Evolutionary conservation across 306 rosid genomes (phyloP), one percentile per base, ranked within the genome.

Genomic region (Pueraria montana): DNA sequence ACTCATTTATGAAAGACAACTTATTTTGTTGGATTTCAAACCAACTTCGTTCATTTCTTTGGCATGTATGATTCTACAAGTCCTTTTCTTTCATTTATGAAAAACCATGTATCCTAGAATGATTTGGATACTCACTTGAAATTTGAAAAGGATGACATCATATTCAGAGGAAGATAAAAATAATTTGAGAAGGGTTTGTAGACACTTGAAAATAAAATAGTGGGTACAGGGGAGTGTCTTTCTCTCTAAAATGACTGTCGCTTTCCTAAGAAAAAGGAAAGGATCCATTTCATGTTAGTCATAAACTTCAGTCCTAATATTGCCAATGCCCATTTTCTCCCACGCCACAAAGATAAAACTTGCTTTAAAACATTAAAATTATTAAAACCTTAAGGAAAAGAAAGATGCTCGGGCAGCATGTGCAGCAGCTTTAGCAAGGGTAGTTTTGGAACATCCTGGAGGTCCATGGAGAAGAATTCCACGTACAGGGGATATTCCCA

Each of bases 391-490:
- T 88, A 96, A 91, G 76, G 98, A 92, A 86, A 93, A 92, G 88
- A 96, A 92, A 9, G 97, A 92, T 71, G 97, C 96, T 82, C 92
- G 94, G 77, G 99, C 91, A 74, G 98, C 97, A 88, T 92, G 89
- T 52, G 96, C 98, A 53, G 94, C 97, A 72, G 98, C 99, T 91
- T 96, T 96, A 77, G 97, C 98, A 69, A 96, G 94, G 46, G 99
- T 96, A 53, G 97, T 93, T 90, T 96, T 96, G 62, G 97, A 93
- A 85, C 98, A 96, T 82, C 98, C 98, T 13, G 99, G 98, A 75
- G 99, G 99, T 72, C 99, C 98, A 52, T 96, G 94, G 75, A 96
- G 90, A 87, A 96, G 99, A 91, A 96, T 83, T 80, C 99, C 99
- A 16, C 94, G 92, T 4, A 88, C 81, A 69, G 99, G 97, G 49